A percentile compares a stretch with the other conserved stretches of the same genome.
Evolutionary conservation across 495 filamentous ascomycete species (phyloP).

Genomic region (Penicillium robsamsonii): DNA sequence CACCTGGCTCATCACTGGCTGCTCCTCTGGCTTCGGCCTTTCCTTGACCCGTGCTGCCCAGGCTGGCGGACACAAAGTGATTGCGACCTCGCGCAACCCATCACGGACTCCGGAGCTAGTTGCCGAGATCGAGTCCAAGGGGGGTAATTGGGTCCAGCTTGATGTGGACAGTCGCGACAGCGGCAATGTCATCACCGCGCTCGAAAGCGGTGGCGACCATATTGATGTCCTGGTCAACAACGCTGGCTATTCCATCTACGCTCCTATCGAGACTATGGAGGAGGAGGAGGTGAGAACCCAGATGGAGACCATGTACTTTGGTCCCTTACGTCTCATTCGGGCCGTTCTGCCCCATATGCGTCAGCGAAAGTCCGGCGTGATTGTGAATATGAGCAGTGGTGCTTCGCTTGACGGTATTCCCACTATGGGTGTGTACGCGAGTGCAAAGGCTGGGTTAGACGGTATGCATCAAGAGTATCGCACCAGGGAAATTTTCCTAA

Average conservation of each 20-base stretch:
- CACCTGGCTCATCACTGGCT: conserved; percentile 49
- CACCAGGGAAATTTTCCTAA: too few relatives aligned
- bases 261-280: conserved; percentile 25
- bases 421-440: conserved; percentile 47
- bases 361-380: conserved; percentile 33
- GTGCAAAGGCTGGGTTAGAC: conserved; percentile 54
- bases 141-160: conserved; percentile 32
- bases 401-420: conserved; percentile 39
- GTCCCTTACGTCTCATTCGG: conserved; percentile 45
- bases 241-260: conserved; percentile 30
- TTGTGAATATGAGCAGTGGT: conserved; percentile 51
- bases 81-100: conserved; percentile 49
- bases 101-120: conserved; percentile 26
- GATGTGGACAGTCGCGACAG: conserved; percentile 42
- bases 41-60: conserved; percentile 44
- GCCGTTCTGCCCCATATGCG: conserved; percentile 51
- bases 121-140: conserved; percentile 10
- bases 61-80: conserved; percentile 44
- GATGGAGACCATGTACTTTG: conserved; percentile 47
- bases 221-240: conserved; percentile 34
- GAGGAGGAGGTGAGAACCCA: conserved; percentile 23
- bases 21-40: conserved; percentile 49
- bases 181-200: conserved; percentile 11
- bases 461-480: conserved; percentile 14
- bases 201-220: conserved; percentile 12